phyloP scores from a whole-genome alignment of 2,329 filamentous ascomycete genomes.

The Monosporascus sp. region DNA sequence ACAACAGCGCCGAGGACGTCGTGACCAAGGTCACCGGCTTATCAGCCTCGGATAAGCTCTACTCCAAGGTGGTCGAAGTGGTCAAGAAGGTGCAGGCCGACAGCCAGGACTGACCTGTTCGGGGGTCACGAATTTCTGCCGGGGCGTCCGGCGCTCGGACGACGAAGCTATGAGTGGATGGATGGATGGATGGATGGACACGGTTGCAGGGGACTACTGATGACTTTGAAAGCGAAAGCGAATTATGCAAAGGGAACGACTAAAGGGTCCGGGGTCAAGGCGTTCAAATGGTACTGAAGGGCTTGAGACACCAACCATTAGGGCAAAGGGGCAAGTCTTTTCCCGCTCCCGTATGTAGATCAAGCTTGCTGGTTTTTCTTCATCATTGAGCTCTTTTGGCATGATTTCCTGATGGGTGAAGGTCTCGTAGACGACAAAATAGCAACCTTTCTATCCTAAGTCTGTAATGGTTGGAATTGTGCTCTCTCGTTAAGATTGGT shows the following conservation, averaged over 20 bases:
- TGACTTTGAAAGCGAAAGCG: neutral
- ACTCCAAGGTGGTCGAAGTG: constrained; percentile 65
- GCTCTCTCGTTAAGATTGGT: too few relatives aligned
- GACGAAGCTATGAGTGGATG: neutral
- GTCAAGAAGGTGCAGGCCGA: constrained; percentile 81
- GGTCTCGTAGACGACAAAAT: neutral
- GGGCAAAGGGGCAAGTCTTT: neutral
- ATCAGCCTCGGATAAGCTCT: constrained; percentile 70
- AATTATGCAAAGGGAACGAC: neutral
- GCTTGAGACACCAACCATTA: neutral
- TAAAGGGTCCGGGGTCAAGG: neutral
- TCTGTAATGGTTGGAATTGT: too few relatives aligned
- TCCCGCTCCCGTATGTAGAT: neutral
- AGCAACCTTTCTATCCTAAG: too few relatives aligned
- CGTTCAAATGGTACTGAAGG: neutral
- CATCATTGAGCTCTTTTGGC: neutral
- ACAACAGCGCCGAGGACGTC: constrained; percentile 66
- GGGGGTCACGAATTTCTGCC: neutral
- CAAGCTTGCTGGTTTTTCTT: too few relatives aligned
- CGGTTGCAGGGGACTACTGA: neutral
- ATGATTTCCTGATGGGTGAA: neutral
- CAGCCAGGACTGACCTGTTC: constrained; percentile 36
- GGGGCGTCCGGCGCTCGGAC: neutral
- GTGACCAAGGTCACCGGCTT: constrained; percentile 79
- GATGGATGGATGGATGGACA: neutral